Evolutionary conservation across 2,329 filamentous ascomycete genomes (phyloP).

Genomic region (Cercospora canescens): DNA sequence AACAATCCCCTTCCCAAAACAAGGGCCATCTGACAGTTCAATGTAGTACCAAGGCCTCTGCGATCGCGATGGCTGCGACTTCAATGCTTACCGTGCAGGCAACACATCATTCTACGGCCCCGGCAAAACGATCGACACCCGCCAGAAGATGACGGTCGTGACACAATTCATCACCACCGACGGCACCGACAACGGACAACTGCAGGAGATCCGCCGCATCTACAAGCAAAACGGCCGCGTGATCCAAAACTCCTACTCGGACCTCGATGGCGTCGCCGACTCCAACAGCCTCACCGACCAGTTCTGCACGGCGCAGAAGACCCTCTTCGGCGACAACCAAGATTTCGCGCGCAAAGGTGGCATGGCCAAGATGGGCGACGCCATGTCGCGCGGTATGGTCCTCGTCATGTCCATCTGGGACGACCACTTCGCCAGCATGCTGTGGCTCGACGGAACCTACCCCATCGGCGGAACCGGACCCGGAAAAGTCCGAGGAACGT

Average conservation of each 20-base stretch:
- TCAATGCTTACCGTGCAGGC: conserved; percentile 68
- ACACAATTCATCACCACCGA: conserved; percentile 63
- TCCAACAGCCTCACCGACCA: conserved; percentile 56
- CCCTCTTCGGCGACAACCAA: conserved; percentile 38
- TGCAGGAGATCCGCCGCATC: conserved; percentile 63
- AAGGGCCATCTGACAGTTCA: background rate
- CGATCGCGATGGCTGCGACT: conserved; percentile 70
- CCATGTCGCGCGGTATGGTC: conserved; percentile 61
- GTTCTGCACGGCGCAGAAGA: conserved; percentile 52
- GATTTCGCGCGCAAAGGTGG: conserved; percentile 59
- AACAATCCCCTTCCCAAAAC: background rate
- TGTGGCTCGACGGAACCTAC: conserved; percentile 64
- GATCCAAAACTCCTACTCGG: conserved; percentile 54
- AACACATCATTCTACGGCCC: conserved; percentile 63
- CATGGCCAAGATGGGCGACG: conserved; percentile 55
- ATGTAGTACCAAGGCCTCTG: conserved; percentile 58
- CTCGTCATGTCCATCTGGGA: conserved; percentile 67
- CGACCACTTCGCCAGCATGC: conserved; percentile 68
- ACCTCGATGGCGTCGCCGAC: conserved; percentile 50
- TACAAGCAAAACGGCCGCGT: conserved; percentile 65
- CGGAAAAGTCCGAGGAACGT: conserved; percentile 27
- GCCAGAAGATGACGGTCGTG: conserved; percentile 62
- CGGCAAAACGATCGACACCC: conserved; percentile 60
- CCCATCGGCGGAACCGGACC: conserved; percentile 18
- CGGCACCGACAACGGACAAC: conserved; percentile 52